Conservation (phyloP, 371 early-diverging fungal species). For the Haplosporangium sp. region DNA sequence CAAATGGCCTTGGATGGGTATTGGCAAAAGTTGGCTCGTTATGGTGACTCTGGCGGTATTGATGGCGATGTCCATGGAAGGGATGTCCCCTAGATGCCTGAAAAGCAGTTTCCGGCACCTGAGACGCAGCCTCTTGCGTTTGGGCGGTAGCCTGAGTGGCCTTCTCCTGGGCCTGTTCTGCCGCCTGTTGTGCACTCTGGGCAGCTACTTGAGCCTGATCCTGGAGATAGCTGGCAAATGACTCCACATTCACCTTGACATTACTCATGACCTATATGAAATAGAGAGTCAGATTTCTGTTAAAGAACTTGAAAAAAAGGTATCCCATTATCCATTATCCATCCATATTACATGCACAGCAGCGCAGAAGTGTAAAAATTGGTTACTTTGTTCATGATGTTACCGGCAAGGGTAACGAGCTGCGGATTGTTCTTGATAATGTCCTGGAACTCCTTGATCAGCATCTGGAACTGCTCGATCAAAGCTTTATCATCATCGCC, state of each 20-base stretch:
- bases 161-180: slow-evolving; percentile 23
- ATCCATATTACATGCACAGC: no score
- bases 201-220: slow-evolving; percentile 31
- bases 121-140: slow-evolving; percentile 24
- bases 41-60: background rate
- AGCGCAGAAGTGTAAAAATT: no score
- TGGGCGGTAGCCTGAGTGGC: slow-evolving; percentile 17
- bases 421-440: slow-evolving; percentile 37
- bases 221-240: slow-evolving; percentile 27
- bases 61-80: background rate
- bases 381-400: slow-evolving; percentile 33
- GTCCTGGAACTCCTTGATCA: slow-evolving; percentile 34
- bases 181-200: slow-evolving; percentile 26
- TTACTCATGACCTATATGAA: slow-evolving; percentile 24
- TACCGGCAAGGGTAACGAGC: slow-evolving; percentile 21
- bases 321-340: background rate
- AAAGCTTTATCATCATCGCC: slow-evolving; percentile 15
- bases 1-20: no score
- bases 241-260: slow-evolving; percentile 31
- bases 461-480: slow-evolving; percentile 34
- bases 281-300: background rate
- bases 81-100: slow-evolving; percentile 2
- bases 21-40: background rate
- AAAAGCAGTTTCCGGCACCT: slow-evolving; percentile 9
- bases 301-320: background rate